These are phyloP conservation scores for Malus sieversii DNA, from an alignment of 306 rosid species.

Conservation along the genomic window DNA sequence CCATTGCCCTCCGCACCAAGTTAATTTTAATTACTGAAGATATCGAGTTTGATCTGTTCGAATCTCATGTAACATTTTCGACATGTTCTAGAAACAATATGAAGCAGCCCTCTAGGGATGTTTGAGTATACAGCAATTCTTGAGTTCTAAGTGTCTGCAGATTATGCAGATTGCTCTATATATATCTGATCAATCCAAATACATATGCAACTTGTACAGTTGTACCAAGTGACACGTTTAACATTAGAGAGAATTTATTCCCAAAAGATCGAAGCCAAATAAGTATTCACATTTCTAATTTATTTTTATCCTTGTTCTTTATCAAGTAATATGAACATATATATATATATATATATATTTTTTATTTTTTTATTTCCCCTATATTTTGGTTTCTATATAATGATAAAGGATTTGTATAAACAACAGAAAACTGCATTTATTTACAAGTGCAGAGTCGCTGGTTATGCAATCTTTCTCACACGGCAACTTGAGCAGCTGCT, in stretches of 20 bases:
- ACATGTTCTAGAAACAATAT: no score
- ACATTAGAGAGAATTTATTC: neutral
- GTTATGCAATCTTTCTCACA: constrained; percentile 4
- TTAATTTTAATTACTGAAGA: no score
- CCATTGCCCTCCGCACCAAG: no score
- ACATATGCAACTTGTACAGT: neutral
- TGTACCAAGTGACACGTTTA: neutral
- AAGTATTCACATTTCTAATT: neutral
- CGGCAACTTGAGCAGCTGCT: constrained; percentile 91
- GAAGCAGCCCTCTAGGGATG: no score
- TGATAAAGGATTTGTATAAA: neutral
- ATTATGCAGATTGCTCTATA: no score
- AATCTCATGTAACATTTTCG: no score
- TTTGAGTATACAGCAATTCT: no score
- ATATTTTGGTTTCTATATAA: neutral
- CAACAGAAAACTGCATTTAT: neutral
- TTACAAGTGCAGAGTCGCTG: neutral
- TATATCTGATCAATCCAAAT: neutral
- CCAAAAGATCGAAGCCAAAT: neutral
- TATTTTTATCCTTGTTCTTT: neutral
- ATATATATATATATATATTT: no score
- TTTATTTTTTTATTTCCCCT: neutral
- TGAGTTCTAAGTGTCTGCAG: no score
- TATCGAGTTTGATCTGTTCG: no score
- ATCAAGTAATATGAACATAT: neutral